Evolutionary conservation across 2,329 filamentous ascomycete genomes (phyloP), one percentile per base, ranked within the genome.

Genomic region (Lasiodiplodia theobromae): DNA sequence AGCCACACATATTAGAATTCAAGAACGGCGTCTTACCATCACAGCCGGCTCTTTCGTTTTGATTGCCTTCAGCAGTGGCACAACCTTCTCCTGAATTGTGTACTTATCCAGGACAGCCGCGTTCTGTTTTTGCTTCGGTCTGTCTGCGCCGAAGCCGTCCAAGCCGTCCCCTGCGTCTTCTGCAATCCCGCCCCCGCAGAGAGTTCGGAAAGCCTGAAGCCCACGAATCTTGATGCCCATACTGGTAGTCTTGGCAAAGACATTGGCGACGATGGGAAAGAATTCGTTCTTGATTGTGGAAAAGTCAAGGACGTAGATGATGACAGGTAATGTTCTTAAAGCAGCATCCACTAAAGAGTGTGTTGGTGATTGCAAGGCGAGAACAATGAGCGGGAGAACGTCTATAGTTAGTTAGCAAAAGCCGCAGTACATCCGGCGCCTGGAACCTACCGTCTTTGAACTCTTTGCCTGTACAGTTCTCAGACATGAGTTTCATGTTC

Each of bases 21-120:
- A n/a, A 6, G 5, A 28, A 11, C 1, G 3, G 21, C n/a, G 16
- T 25, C 79, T 71, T 78, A 83, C 82, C 92, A 98, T 98, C 11
- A 99, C 96, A 8, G 94, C 94, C 0, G 96, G 96, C 78, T 99
- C 96, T 77, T 97, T 98, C 0, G 96, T 99, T 81, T 97, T 98
- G 82, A 99, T 98, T 2, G 86, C 94, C 75, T 92, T 94, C 70
- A 99, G 86, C 4, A 98, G 82, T 0, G 96, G 96, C 0, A 98
- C 88, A 40, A 99, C 92, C 82, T 97, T 98, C 77, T 99, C 96
- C 78, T 99, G 96, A 82, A 99, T 95, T 0, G 96, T 98, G 76
- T 96, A 98, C 79, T 98, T 98, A 82, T 99, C 96, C 34, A 99
- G 84, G 3, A 95, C 94, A 2, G 89, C 93, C 0, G 91, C 91